phyloP scores from a whole-genome alignment of 805 yeast genomes.

The Candida jianshihensis region DNA sequence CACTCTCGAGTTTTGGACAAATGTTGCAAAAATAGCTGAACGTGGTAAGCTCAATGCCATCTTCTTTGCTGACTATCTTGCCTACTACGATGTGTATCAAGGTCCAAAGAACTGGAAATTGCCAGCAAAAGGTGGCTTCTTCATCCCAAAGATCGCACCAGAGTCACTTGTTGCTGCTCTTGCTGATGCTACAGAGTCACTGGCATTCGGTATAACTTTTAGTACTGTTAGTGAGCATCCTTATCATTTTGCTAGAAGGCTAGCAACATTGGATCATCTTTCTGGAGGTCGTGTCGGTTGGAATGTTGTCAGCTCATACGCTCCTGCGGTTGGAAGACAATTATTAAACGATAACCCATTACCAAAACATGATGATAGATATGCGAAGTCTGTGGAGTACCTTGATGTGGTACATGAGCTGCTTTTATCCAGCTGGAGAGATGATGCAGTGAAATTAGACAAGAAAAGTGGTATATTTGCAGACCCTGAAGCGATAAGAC shows the following conservation, averaged over 20 bases:
- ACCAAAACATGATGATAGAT: slow-evolving; percentile 36
- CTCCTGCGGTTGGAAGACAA: slow-evolving; percentile 36
- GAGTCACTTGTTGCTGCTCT: slow-evolving; percentile 27
- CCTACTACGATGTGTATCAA: slow-evolving; percentile 33
- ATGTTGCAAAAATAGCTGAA: slow-evolving; percentile 30
- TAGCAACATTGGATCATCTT: slow-evolving; percentile 32
- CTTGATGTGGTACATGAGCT: slow-evolving; percentile 32
- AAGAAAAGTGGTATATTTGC: slow-evolving; percentile 20
- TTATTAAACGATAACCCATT: slow-evolving; percentile 23
- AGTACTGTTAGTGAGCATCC: slow-evolving; percentile 38
- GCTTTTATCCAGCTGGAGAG: slow-evolving; percentile 34
- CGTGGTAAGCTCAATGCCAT: slow-evolving; percentile 32
- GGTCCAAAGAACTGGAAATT: slow-evolving; percentile 30
- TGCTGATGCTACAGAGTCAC: slow-evolving; percentile 34
- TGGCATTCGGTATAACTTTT: slow-evolving; percentile 35
- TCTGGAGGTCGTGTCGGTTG: slow-evolving; percentile 39
- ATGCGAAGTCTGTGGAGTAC: slow-evolving; percentile 33
- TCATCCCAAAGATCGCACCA: slow-evolving; percentile 29
- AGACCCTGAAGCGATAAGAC: slow-evolving; percentile 29
- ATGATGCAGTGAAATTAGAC: slow-evolving; percentile 25
- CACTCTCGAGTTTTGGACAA: slow-evolving; percentile 28
- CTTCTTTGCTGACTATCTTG: slow-evolving; percentile 35
- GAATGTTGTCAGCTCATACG: slow-evolving; percentile 40
- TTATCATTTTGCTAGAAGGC: slow-evolving; percentile 28
- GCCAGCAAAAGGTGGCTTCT: slow-evolving; percentile 24